These are phyloP conservation scores for Schizopora paradoxa DNA, from an alignment of 1,284 basidiomycete species.

Conservation along the genomic window DNA sequence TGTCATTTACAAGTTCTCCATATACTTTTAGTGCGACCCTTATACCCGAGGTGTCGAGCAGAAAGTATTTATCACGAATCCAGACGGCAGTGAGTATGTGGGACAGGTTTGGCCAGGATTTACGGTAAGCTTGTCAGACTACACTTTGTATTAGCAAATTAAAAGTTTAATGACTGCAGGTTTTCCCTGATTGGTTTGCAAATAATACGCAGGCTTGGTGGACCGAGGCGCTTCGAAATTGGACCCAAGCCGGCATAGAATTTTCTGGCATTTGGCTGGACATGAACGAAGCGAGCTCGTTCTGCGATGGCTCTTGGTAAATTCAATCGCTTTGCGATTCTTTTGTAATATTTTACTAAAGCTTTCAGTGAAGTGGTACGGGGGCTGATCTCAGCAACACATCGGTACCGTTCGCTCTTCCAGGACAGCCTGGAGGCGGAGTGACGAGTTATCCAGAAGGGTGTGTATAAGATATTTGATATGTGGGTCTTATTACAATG, in stretches of 20 bases:
- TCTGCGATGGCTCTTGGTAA: slow-evolving; percentile 60
- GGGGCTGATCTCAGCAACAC: slow-evolving; percentile 21
- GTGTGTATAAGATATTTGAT: slow-evolving; percentile 29
- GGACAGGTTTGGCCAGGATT: slow-evolving; percentile 63
- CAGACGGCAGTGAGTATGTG: slow-evolving; percentile 59
- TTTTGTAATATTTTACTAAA: background rate
- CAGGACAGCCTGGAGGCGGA: slow-evolving; percentile 18
- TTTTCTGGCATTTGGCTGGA: slow-evolving; percentile 74
- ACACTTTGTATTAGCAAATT: background rate
- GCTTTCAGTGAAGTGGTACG: slow-evolving; percentile 13
- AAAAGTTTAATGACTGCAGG: slow-evolving; percentile 20
- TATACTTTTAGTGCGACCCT: slow-evolving; percentile 36
- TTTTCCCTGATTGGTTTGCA: slow-evolving; percentile 69
- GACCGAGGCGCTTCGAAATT: slow-evolving; percentile 56
- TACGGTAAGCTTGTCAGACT: slow-evolving; percentile 29
- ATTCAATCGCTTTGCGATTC: slow-evolving; percentile 19
- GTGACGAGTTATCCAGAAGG: slow-evolving; percentile 58
- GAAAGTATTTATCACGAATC: slow-evolving; percentile 58
- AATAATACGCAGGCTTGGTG: slow-evolving; percentile 52
- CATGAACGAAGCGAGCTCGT: slow-evolving; percentile 67
- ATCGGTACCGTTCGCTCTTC: slow-evolving; percentile 19
- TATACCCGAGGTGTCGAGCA: slow-evolving; percentile 38
- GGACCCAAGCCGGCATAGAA: slow-evolving; percentile 47
- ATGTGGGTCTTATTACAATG: background rate
- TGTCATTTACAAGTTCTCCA: slow-evolving; percentile 6